Evolutionary conservation across 768 basidiomycete genomes (phyloP), one percentile per base, ranked within the genome.

Genomic region (Lactifluus rugatus): DNA sequence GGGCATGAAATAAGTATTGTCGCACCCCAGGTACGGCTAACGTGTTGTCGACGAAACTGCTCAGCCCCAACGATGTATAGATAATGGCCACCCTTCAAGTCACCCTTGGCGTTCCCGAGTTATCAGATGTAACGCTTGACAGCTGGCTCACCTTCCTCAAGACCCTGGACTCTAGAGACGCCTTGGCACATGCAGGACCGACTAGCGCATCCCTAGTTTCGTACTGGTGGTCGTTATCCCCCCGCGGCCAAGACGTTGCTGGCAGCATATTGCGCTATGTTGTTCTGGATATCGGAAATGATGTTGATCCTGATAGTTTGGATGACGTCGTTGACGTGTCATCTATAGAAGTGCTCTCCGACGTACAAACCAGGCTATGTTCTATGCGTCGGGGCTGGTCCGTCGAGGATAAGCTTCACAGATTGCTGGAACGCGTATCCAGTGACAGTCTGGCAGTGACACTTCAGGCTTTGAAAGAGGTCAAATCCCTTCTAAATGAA

Each of bases 1-100:
- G 93, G 89, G 0, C 73, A 83, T 7, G 74, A 81, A 0, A 85
- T 95, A 64, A 79, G 76, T 45, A 81, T 80, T 47, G 85, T 92
- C 54, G 84, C 91, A 4, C 91, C 93, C 19, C 95, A 97, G 82
- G 95, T 93, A 64, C 19, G 55, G 56, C 31, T 3, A 19, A 13
- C 19, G 56, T 9, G 34, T 32, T 54, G 45, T 32, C 31, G 19
- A 37, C 14, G 14, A 36, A 44, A 59, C 28, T 58, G 64, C 1
- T 64, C 63, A 45, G 52, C 45, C 25, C 54, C 21, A 28, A 31
- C 56, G 32, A 39, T 14, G 9, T 58, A 25, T 64, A 99, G 95
- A 85, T 97, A 64, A 93, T 98, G 89, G 93, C 95, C 0, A 93
- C 88, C 17, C 79, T 99, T 39, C 95, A 98, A 72, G 92, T 89